Evolutionary conservation across 2,329 filamentous ascomycete genomes (phyloP), one percentile per base, ranked within the genome.

Genomic region (Eutypella sp.): DNA sequence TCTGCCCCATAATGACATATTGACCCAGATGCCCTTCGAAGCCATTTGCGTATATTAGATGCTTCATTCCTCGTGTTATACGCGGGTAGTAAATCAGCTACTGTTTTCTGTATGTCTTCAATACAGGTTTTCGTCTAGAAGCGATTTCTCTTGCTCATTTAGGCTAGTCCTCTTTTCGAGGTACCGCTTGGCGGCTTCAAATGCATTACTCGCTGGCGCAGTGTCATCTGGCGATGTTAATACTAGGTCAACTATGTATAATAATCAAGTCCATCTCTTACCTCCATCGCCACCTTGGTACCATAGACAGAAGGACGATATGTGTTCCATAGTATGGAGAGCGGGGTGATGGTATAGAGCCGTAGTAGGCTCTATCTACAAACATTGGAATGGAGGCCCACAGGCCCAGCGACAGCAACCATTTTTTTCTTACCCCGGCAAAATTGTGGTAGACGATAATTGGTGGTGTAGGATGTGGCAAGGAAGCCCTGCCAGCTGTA

Each of bases 1-100:
- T 43, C 19, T 13, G 29, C 40, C 11, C 34, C 45, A 23, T 47
- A 47, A 33, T 43, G 41, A 18, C 20, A 11, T 34, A 47, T 33
- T 31, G 8, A 8, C 19, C 33, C 19, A 13, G 45, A 42, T 4
- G 31, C 9, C 22, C 18, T 42, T 27, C 41, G 25, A 2, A 45
- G 27, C 36, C 43, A 45, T 36, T 36, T 36, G 8, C 33, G 11
- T 15, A 16, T 15, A 8, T 36, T 5, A 7, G 33, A 36, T 13
- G n/a, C n/a, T 36, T 36, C 33, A 16, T 16, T 15, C n/a, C 18
- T 36, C 8, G 33, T 16, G 13, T 36, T 16, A 13, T 36, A 36
- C 33, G n/a, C 18, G 7, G 33, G 13, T 16, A 36, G 33, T 36
- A 16, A 36, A 7, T 36, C 33, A 16, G 3, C 3, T 16, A 36